Evolutionary conservation across 768 basidiomycete species (phyloP), one percentile per base, ranked within the genome.

Genomic region (Mycena galericulata): DNA sequence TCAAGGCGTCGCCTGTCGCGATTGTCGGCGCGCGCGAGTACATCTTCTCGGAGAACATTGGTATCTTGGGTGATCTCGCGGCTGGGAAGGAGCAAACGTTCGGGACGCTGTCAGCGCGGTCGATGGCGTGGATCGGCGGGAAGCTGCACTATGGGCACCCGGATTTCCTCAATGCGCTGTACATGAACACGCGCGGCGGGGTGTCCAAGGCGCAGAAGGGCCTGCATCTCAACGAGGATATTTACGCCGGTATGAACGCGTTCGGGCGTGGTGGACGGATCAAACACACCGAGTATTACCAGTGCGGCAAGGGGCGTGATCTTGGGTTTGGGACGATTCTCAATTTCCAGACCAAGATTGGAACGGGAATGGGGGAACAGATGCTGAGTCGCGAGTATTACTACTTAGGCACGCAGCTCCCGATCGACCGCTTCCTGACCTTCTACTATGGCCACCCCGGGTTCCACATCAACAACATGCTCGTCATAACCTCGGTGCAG

Each of bases 1-100:
- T 97, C 86, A 89, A 89, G 77, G 88, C 88, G 65, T 78, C 93
- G 24, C 98, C 98, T 20, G 93, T 99, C 27, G 97, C 98, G 12
- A 99, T 99, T 71, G 94, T 99, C 68, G 98, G 97, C 79, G 97
- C 98, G n/a, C 91, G 98, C 81, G 97, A 99, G 85, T 99, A 99
- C 81, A 98, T 99, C 79, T 99, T 99, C 84, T 99, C 98, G 57
- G 98, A 99, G 84, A 98, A 98, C 77, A 99, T 99, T 70, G 98
- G 98, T 87, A 97, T 99, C 75, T 87, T 99, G 53, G 98, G 98
- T 74, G 98, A 99, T 81, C 88, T 99, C 51, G 98, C 98, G 41
- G 98, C 98, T 67, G 96, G 97, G 22, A 99, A 99, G 85, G 98
- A 99, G 80, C 98, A 99, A 80, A 99, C 98, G 41, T 99, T 99